Conservation (phyloP, 345 rosid species). For the Sisymbrium altissimum region DNA sequence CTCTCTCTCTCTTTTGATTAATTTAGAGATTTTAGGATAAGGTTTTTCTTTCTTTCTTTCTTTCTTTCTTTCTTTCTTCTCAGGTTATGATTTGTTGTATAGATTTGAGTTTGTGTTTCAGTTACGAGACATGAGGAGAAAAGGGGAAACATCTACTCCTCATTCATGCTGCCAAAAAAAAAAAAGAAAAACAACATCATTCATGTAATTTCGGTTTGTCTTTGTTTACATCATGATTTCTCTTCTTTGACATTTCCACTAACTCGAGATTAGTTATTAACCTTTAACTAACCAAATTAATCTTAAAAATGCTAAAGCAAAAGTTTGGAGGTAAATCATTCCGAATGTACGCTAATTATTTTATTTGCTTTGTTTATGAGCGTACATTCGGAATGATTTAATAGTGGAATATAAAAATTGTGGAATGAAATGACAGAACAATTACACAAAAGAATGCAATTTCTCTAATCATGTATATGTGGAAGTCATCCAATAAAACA, state of each 20-base stretch:
- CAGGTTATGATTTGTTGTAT: conserved; percentile 31
- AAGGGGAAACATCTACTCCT: conserved; percentile 14
- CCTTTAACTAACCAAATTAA: not conserved
- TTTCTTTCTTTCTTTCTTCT: conserved; percentile 14
- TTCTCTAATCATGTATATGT: not conserved
- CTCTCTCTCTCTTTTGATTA: not conserved
- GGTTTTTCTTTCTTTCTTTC: not conserved
- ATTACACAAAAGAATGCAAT: not conserved
- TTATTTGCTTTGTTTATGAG: not conserved
- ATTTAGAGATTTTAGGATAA: conserved; percentile 14
- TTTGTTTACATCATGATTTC: conserved; percentile 4
- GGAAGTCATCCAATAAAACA: conserved; percentile 17
- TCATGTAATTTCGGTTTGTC: conserved; percentile 24
- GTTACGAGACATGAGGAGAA: conserved; percentile 19
- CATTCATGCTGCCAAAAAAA: conserved; percentile 15
- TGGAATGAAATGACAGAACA: not conserved
- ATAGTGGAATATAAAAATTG: not conserved
- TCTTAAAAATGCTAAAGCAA: not conserved
- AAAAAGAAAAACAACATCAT: not conserved
- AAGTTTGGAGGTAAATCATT: too few species aligned
- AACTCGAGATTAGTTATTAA: conserved; percentile 1
- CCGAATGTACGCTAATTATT: too few species aligned
- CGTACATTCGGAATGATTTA: not conserved
- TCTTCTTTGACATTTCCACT: conserved; percentile 21
- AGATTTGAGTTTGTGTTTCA: conserved; percentile 27